Percentiles rank a stretch among this genome's conserved stretches.
These are phyloP conservation scores for Kazachstania viticola DNA, from an alignment of 805 yeast genomes.

Conservation along the genomic window DNA sequence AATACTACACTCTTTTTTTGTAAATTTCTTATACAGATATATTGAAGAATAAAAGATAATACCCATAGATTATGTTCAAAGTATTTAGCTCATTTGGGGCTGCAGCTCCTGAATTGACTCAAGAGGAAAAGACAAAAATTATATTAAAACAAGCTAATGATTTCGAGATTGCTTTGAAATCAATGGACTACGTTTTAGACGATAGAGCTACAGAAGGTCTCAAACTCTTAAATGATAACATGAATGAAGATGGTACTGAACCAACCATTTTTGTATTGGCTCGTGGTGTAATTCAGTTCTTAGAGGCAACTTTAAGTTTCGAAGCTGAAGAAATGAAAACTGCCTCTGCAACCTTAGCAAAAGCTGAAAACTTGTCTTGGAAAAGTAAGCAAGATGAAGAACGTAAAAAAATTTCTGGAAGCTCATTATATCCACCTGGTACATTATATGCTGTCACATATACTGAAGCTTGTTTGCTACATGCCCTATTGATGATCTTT, in stretches of 20 bases:
- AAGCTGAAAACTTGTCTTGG: conserved; percentile 59
- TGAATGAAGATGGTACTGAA: conserved; percentile 30
- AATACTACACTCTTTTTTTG: too few relatives aligned
- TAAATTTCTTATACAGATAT: too few relatives aligned
- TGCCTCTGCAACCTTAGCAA: conserved; percentile 60
- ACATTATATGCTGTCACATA: conserved; percentile 86
- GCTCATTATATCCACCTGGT: conserved; percentile 80
- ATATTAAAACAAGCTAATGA: conserved; percentile 33
- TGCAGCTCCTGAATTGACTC: conserved; percentile 6
- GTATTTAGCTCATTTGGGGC: conserved; percentile 24
- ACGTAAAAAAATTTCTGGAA: conserved; percentile 45
- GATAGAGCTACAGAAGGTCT: conserved; percentile 68
- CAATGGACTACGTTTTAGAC: conserved; percentile 85
- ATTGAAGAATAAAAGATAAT: too few relatives aligned
- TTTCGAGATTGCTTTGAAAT: conserved; percentile 67
- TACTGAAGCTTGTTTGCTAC: conserved; percentile 77
- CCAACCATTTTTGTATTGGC: conserved; percentile 62
- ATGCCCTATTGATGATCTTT: conserved; percentile 77
- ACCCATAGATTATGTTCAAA: conserved; percentile 29
- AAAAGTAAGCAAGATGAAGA: conserved; percentile 51
- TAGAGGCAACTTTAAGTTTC: conserved; percentile 89
- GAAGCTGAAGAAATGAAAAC: conserved; percentile 77
- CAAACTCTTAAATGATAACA: conserved; percentile 28
- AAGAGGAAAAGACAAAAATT: conserved; percentile 9
- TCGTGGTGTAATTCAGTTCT: conserved; percentile 74